These are phyloP conservation scores for Trichoderma erinaceum DNA, from an alignment of 495 filamentous ascomycete genomes.

Conservation along the genomic window DNA sequence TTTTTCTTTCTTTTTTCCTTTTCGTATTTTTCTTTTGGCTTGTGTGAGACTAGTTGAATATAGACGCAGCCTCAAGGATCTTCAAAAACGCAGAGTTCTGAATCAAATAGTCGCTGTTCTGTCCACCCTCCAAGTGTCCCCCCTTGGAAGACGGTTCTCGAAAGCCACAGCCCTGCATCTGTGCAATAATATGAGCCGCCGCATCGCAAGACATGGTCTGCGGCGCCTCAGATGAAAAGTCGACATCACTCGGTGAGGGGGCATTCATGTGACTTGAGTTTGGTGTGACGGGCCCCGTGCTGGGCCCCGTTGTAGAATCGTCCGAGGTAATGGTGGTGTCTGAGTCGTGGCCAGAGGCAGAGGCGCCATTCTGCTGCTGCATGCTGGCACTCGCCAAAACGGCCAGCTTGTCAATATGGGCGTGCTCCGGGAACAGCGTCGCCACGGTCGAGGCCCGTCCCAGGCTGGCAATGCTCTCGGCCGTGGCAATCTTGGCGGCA, in stretches of 20 bases:
- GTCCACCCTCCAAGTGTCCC: not conserved
- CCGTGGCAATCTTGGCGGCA: not conserved
- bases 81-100: conserved; percentile 13
- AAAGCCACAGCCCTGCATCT: conserved; percentile 13
- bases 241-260: not conserved
- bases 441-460: not conserved
- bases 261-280: not conserved
- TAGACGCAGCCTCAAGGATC: conserved; percentile 9
- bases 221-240: not conserved
- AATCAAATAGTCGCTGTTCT: conserved; percentile 8
- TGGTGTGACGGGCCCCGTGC: conserved; percentile 6
- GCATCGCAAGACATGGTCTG: conserved; percentile 14
- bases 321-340: conserved; percentile 6
- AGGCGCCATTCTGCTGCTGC: not conserved
- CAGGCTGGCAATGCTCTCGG: conserved; percentile 1
- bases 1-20: not conserved
- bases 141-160: not conserved
- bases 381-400: conserved; percentile 9
- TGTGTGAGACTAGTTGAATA: not conserved
- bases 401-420: conserved; percentile 2
- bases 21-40: not conserved
- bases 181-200: conserved; percentile 14
- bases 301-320: conserved; percentile 2
- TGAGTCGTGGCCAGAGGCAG: not conserved
- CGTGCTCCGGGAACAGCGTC: conserved; percentile 9